Evolutionary conservation across 345 rosid species (phyloP), one percentile per base, ranked within the genome.

Genomic region (Jatropha curcas): DNA sequence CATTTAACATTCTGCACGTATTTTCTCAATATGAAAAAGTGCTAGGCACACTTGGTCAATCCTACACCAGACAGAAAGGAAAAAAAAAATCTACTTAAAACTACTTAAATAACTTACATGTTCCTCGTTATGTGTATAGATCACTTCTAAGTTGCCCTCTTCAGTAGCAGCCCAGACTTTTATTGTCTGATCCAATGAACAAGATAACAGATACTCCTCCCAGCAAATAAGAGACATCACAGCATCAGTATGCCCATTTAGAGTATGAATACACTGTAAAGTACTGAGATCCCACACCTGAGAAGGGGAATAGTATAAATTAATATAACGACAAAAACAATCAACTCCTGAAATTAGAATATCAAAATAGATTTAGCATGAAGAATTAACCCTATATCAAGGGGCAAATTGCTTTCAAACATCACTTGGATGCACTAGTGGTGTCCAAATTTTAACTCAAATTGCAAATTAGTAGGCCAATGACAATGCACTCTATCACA

Each of bases 201-300:
- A 83, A 1, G 92, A 91, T 19, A 87, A 6, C 65, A 91, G 67
- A 80, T 35, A 84, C 37, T 80, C 62, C 69, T 89, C 84, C 85
- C 89, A 91, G 73, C 89, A 84, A 57, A 91, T 53, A 37, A 91
- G 85, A 13, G 92, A 91, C 59, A 73, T 89, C 53, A 89, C 84
- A 30, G 76, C 83, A 50, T 83, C 81, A 1, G 64, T 68, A 64
- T 91, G 96, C 33, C 75, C 86, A 61, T 68, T 65, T 62, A 89
- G 66, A 2, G 82, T 86, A 81, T 65, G 64, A 25, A 75, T 58
- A 66, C 86, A 83, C 71, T 74, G 76, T 53, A 85, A 58, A 16
- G 80, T 82, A 30, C 75, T 60, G 41, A 83, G 77, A 68, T 87
- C 88, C 96, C 91, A 90, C n/a, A 79, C 86, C 90, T 87, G 72